phyloP scores from a whole-genome alignment of 1,139 yeast genomes.

The Blastobotrys aristatus region DNA sequence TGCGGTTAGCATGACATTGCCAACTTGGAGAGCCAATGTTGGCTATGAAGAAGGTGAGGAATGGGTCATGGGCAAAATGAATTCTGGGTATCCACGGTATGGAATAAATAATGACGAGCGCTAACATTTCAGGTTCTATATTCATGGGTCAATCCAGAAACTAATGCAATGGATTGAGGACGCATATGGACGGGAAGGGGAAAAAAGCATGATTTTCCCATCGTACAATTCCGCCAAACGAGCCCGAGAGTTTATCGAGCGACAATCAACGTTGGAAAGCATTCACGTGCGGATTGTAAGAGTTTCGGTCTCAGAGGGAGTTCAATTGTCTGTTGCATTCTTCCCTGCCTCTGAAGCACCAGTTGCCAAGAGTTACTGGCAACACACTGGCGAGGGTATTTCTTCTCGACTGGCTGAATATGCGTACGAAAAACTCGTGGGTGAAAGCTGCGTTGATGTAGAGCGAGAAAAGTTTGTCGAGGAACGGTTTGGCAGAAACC shows the following conservation, averaged over 20 bases:
- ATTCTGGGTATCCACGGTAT: slow-evolving; percentile 84
- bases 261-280: slow-evolving; percentile 28
- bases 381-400: slow-evolving; percentile 92
- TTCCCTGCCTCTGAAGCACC: slow-evolving; percentile 54
- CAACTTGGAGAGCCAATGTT: slow-evolving; percentile 90
- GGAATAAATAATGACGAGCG: slow-evolving; percentile 27
- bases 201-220: slow-evolving; percentile 69
- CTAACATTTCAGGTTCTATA: slow-evolving; percentile 78
- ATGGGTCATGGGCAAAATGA: slow-evolving; percentile 77
- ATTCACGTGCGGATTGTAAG: slow-evolving; percentile 66
- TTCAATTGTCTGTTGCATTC: slow-evolving; percentile 71
- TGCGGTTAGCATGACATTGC: slow-evolving; percentile 89
- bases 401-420: slow-evolving; percentile 88
- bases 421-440: slow-evolving; percentile 38
- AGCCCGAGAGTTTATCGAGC: slow-evolving; percentile 70
- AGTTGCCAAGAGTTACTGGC: slow-evolving; percentile 87
- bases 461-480: slow-evolving; percentile 47
- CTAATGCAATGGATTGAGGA: slow-evolving; percentile 30
- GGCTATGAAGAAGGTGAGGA: slow-evolving; percentile 88
- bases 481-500: slow-evolving; percentile 83
- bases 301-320: slow-evolving; percentile 46
- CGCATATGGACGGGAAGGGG: slow-evolving; percentile 75
- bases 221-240: slow-evolving; percentile 74
- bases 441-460: not conserved
- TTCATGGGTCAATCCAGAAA: slow-evolving; percentile 66